These are phyloP conservation scores for Ophiostoma piceae DNA, from an alignment of 2,329 filamentous ascomycete species.

Conservation along the genomic window DNA sequence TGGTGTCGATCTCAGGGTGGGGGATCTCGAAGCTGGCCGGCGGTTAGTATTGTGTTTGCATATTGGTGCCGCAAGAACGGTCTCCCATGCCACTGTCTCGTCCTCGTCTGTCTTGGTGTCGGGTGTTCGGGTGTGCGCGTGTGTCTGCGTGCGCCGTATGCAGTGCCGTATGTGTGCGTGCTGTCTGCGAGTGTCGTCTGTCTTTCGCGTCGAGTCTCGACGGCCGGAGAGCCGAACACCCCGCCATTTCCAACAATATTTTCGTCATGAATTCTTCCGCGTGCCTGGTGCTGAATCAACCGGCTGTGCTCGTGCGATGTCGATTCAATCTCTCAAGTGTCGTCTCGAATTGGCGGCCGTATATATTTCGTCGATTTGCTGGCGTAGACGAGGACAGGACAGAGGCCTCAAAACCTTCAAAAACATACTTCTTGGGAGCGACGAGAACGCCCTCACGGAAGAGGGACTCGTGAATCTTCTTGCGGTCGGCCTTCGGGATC, in stretches of 20 bases:
- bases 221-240: not conserved
- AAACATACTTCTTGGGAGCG: slow-evolving; percentile 76
- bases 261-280: not conserved
- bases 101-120: not conserved
- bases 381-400: not conserved
- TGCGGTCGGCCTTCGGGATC: slow-evolving; percentile 99
- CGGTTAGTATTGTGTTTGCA: slow-evolving; percentile 17
- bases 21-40: slow-evolving; percentile 34
- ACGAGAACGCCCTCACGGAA: slow-evolving; percentile 91
- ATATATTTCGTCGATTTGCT: not conserved
- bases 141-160: not conserved
- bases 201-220: not conserved
- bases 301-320: not conserved
- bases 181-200: not conserved
- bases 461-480: slow-evolving; percentile 98
- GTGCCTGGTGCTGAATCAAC: not conserved
- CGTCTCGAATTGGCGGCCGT: not conserved
- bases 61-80: not conserved
- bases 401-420: not conserved
- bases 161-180: not conserved
- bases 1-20: slow-evolving; percentile 96
- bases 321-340: not conserved
- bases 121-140: not conserved
- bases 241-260: not conserved
- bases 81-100: not conserved